Conservation (phyloP, 2,329 filamentous ascomycete species). For the Teratosphaeria gauchensis region DNA sequence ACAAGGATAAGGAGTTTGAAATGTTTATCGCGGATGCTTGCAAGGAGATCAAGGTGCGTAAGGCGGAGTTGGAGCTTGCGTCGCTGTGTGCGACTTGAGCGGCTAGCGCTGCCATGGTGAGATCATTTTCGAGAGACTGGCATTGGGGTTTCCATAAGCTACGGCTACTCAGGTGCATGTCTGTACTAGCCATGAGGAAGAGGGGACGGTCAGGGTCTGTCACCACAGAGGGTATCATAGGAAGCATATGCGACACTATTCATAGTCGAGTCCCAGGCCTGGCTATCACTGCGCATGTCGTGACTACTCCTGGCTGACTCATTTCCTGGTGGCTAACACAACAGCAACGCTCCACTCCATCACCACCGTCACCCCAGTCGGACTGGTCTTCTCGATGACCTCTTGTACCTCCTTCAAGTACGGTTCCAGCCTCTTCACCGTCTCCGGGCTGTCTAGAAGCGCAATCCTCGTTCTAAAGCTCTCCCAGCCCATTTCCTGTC, state of each 20-base stretch:
- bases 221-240: too few species aligned
- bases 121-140: not conserved
- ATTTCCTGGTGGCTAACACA: constrained; percentile 8
- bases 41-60: not conserved
- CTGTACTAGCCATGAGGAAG: too few species aligned
- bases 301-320: too few species aligned
- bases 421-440: constrained; percentile 4
- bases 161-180: too few species aligned
- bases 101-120: not conserved
- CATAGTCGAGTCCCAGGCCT: too few species aligned
- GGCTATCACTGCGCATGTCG: too few species aligned
- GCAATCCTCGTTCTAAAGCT: constrained; percentile 9
- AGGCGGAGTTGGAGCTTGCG: not conserved
- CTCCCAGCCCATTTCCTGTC: constrained; percentile 10
- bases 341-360: constrained; percentile 11
- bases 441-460: constrained; percentile 3
- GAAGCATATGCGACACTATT: too few species aligned
- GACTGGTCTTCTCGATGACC: constrained; percentile 6
- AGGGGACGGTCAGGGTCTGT: too few species aligned
- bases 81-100: not conserved
- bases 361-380: constrained; percentile 6
- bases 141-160: too few species aligned
- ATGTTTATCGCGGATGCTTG: not conserved
- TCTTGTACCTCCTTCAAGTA: constrained; percentile 8
- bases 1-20: too few species aligned